Conservation (phyloP, 1,139 yeast species). For the Nadsonia starkeyi-henricii region DNA sequence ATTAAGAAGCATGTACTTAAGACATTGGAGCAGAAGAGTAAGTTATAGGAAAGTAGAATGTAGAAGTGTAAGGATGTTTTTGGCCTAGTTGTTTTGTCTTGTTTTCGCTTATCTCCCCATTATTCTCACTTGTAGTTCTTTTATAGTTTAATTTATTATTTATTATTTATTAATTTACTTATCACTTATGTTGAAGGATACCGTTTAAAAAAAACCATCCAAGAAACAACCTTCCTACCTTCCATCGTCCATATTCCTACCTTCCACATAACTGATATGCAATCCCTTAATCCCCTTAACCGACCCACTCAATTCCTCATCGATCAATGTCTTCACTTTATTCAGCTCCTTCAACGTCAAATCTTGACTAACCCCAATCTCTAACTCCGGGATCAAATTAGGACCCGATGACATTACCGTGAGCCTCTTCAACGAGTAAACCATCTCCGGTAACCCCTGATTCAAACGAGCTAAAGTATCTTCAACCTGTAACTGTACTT, state of each 20-base stretch:
- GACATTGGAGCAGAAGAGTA: constrained; percentile 9
- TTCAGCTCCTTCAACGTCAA: background rate
- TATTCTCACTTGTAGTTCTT: too few species aligned
- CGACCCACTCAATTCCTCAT: background rate
- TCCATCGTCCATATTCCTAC: background rate
- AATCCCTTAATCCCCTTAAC: background rate
- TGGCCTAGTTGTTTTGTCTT: too few species aligned
- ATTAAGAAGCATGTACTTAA: constrained; percentile 21
- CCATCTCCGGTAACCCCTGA: background rate
- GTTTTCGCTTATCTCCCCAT: too few species aligned
- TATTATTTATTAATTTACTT: background rate
- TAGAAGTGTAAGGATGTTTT: too few species aligned
- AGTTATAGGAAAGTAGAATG: background rate
- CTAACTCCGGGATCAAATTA: background rate
- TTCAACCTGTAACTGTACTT: background rate
- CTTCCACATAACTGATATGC: background rate
- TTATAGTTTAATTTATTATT: background rate
- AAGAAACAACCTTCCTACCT: too few species aligned
- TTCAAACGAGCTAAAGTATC: background rate
- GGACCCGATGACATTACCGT: background rate
- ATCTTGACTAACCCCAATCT: background rate
- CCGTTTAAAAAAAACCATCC: too few species aligned
- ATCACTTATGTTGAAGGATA: too few species aligned
- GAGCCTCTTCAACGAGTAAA: background rate
- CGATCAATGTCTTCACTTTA: background rate